A percentile compares a stretch with the other conserved stretches of the same genome.
phyloP scores from a whole-genome alignment of 306 rosid genomes.

The Castanospermum australe region DNA sequence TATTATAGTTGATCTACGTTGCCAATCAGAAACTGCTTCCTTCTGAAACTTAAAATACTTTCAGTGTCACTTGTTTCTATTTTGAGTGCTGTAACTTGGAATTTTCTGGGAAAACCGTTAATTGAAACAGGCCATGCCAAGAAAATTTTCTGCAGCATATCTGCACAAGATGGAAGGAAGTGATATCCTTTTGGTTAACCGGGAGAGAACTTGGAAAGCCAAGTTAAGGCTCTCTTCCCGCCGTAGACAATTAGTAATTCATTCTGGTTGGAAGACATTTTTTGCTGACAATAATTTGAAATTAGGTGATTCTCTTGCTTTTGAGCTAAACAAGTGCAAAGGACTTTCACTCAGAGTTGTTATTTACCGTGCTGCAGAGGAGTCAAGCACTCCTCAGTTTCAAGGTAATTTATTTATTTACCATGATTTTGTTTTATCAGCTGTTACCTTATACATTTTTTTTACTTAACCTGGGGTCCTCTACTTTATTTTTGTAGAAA shows the following conservation, averaged over 20 bases:
- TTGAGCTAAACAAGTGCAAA: neutral
- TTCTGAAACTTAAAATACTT: neutral
- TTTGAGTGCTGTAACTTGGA: neutral
- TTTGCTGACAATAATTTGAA: neutral
- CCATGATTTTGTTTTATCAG: neutral
- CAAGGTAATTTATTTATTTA: neutral
- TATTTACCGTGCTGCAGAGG: neutral
- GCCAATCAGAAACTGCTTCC: neutral
- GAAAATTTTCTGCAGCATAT: neutral
- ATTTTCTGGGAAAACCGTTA: neutral
- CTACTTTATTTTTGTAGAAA: neutral
- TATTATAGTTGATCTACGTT: neutral
- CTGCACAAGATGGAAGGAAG: neutral
- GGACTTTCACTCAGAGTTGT: constrained; percentile 16
- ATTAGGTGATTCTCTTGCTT: constrained; percentile 24
- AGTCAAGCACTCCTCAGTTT: neutral
- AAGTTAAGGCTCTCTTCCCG: neutral
- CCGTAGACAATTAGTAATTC: neutral
- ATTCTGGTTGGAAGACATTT: constrained; percentile 16
- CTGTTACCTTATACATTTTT: neutral
- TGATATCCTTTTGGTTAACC: neutral
- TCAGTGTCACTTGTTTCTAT: neutral
- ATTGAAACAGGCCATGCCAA: constrained; percentile 5
- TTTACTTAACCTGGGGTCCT: neutral
- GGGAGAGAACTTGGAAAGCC: neutral